These are phyloP conservation scores for Lecanosticta acicola DNA, from an alignment of 2,329 filamentous ascomycete species.

Conservation along the genomic window DNA sequence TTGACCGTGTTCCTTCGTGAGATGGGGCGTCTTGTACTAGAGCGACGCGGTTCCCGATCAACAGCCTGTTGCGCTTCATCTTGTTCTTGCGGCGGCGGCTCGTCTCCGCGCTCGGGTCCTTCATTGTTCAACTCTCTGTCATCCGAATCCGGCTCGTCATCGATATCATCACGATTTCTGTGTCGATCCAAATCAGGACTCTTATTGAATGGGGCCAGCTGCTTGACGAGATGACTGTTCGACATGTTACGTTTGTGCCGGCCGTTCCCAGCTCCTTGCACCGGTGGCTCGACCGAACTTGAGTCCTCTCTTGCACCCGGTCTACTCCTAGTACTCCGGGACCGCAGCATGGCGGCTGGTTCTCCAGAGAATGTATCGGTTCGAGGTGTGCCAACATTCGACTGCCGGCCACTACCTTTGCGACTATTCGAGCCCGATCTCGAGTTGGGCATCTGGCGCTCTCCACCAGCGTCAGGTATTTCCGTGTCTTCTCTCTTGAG, in stretches of 20 bases:
- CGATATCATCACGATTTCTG: constrained; percentile 29
- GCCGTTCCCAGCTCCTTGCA: constrained; percentile 28
- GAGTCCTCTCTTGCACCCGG: constrained; percentile 22
- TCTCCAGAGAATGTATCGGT: constrained; percentile 38
- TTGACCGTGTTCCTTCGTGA: constrained; percentile 18
- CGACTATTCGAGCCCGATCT: constrained; percentile 25
- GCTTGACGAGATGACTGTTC: constrained; percentile 35
- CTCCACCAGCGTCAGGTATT: constrained; percentile 21
- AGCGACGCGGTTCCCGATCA: constrained; percentile 13
- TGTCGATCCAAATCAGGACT: constrained; percentile 32
- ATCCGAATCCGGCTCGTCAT: constrained; percentile 30
- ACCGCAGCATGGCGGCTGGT: constrained; percentile 34
- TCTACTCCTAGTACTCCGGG: constrained; percentile 39
- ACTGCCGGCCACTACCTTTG: constrained; percentile 37
- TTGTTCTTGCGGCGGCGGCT: constrained; percentile 2
- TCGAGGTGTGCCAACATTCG: constrained; percentile 46
- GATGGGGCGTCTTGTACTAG: constrained; percentile 16
- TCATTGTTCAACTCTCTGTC: constrained; percentile 6
- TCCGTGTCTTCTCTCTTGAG: constrained; percentile 48
- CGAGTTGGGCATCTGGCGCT: constrained; percentile 16
- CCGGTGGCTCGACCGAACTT: constrained; percentile 25
- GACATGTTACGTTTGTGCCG: constrained; percentile 28
- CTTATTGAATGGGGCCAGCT: constrained; percentile 35
- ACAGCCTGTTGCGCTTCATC: constrained; percentile 9
- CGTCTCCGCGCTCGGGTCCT: constrained; percentile 8